Conservation (phyloP, 1,139 yeast species). For the Taphrina communis region DNA sequence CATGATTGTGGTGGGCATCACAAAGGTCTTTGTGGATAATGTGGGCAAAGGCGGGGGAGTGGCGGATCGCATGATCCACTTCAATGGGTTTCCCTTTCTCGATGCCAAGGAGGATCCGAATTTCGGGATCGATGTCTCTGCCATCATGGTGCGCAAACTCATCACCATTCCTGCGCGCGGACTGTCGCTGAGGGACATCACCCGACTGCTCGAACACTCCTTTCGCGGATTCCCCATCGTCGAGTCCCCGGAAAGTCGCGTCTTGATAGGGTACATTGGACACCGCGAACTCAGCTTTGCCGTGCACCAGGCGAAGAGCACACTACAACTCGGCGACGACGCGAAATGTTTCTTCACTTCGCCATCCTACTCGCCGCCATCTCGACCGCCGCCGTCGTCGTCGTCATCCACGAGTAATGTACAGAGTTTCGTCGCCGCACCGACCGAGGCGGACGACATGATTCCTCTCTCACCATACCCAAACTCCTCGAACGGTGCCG, state of each 20-base stretch:
- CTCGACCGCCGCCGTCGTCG: background rate
- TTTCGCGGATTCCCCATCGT: conserved; percentile 66
- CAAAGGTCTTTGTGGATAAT: conserved; percentile 74
- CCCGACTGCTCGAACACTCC: conserved; percentile 54
- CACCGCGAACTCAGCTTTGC: conserved; percentile 51
- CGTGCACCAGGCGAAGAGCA: conserved; percentile 45
- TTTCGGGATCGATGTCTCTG: conserved; percentile 61
- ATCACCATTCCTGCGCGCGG: conserved; percentile 59
- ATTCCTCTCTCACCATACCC: conserved; percentile 21
- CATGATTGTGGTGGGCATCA: conserved; percentile 94
- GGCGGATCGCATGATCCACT: conserved; percentile 90
- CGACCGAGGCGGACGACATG: conserved; percentile 7
- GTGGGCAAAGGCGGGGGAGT: conserved; percentile 91
- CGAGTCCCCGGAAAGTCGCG: conserved; percentile 47
- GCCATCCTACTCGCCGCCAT: conserved; percentile 41
- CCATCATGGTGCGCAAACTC: conserved; percentile 69
- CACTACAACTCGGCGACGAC: conserved; percentile 34
- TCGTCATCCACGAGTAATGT: background rate
- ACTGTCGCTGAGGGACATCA: conserved; percentile 51
- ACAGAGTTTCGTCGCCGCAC: background rate
- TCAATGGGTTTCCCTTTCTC: conserved; percentile 85
- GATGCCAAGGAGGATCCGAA: conserved; percentile 74
- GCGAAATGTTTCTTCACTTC: conserved; percentile 47
- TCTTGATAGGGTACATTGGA: conserved; percentile 49
- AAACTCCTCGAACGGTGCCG: too few relatives aligned